A percentile compares a stretch with the other conserved stretches of the same genome.
Conservation (phyloP, 2,329 filamentous ascomycete species). For the Fusarium armeniacum region DNA sequence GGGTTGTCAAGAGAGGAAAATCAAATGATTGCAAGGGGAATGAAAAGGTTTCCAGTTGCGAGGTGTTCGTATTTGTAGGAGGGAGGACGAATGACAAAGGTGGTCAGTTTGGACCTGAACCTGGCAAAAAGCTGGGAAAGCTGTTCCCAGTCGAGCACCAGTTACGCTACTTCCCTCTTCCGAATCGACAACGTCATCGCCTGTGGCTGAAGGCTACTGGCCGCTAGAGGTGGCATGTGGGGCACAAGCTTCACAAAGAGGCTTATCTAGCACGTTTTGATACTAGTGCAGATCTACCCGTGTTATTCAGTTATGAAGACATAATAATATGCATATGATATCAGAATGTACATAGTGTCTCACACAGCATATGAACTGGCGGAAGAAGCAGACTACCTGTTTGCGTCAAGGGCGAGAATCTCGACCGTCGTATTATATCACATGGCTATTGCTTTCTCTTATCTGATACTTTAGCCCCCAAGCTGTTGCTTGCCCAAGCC, state of each 20-base stretch:
- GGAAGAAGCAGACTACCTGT: neutral
- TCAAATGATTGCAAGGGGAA: conserved; percentile 4
- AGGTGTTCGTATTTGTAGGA: conserved; percentile 42
- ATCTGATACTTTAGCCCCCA: conserved; percentile 8
- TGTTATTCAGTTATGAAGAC: conserved; percentile 18
- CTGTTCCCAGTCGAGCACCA: conserved; percentile 38
- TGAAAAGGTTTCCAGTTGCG: conserved; percentile 13
- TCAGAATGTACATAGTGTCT: neutral
- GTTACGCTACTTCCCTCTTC: conserved; percentile 42
- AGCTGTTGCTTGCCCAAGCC: conserved; percentile 7
- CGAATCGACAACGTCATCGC: conserved; percentile 56
- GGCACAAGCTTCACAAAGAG: conserved; percentile 26
- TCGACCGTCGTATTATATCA: conserved; percentile 13
- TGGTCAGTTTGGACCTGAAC: conserved; percentile 50
- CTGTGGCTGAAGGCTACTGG: conserved; percentile 49
- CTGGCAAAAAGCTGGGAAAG: conserved; percentile 45
- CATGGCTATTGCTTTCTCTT: neutral
- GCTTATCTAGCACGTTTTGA: conserved; percentile 19
- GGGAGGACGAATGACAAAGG: conserved; percentile 45
- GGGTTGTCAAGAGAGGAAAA: neutral
- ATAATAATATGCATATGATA: conserved; percentile 20
- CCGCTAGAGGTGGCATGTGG: conserved; percentile 32
- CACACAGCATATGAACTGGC: neutral
- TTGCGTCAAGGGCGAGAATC: neutral
- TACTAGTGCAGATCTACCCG: conserved; percentile 20